Conservation (phyloP, 345 rosid genomes). For the Gossypium thurberi region DNA sequence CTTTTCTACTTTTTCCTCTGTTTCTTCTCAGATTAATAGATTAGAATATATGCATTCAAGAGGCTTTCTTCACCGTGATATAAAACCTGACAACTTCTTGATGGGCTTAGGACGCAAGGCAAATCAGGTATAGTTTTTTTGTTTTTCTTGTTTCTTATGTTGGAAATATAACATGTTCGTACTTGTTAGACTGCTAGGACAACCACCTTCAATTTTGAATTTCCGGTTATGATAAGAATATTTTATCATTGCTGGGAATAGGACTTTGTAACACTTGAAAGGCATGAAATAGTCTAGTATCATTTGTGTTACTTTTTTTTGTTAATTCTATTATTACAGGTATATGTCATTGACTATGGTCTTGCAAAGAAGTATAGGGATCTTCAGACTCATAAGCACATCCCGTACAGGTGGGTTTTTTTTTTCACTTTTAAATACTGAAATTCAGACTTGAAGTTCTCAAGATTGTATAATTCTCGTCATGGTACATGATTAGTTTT, state of each 20-base stretch:
- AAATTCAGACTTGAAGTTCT: background rate
- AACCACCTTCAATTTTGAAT: background rate
- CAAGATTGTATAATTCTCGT: background rate
- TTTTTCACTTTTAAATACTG: background rate
- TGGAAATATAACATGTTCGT: background rate
- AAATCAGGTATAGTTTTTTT: slow-evolving; percentile 45
- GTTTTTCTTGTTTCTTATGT: background rate
- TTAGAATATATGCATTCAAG: slow-evolving; percentile 73
- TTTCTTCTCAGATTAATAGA: slow-evolving; percentile 50
- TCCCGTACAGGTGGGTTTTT: slow-evolving; percentile 56
- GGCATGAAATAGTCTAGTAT: background rate
- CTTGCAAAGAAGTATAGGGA: slow-evolving; percentile 87
- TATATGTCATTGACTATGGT: slow-evolving; percentile 75
- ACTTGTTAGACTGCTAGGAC: background rate
- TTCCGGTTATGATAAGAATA: background rate
- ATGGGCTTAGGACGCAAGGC: slow-evolving; percentile 87
- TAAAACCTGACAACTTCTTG: slow-evolving; percentile 81
- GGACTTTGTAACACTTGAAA: background rate
- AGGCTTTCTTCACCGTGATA: slow-evolving; percentile 81
- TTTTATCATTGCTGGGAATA: background rate
- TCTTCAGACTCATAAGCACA: slow-evolving; percentile 84
- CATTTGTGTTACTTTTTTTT: background rate
- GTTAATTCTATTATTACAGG: slow-evolving; percentile 31
- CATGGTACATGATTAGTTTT: background rate
- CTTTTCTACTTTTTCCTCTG: background rate